Conservation (phyloP, 2,329 filamentous ascomycete species). For the Simplicillium sp. region DNA sequence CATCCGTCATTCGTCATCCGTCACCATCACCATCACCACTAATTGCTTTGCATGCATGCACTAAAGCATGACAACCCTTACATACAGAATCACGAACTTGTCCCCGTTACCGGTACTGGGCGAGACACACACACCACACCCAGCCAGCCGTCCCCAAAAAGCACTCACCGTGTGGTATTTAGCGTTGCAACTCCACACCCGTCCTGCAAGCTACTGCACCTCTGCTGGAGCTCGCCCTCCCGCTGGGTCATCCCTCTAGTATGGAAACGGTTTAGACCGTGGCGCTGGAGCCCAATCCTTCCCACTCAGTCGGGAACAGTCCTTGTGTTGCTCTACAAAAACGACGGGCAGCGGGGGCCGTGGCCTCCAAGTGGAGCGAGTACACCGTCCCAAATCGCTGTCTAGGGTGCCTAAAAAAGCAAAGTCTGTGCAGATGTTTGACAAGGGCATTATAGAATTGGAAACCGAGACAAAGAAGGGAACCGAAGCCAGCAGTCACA, state of each 20-base stretch:
- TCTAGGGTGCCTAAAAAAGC: not conserved
- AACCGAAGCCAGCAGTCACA: not conserved
- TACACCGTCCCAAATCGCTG: not conserved
- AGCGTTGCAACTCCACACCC: not conserved
- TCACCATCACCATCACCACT: too few species aligned
- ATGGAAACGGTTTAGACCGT: conserved; percentile 3
- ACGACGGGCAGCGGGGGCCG: not conserved
- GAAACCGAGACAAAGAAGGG: not conserved
- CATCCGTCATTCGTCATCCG: too few species aligned
- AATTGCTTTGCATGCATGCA: too few species aligned
- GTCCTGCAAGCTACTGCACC: conserved; percentile 1
- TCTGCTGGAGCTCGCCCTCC: too few species aligned
- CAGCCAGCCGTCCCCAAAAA: too few species aligned
- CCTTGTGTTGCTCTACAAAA: not conserved
- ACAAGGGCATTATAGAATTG: not conserved
- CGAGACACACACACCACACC: too few species aligned
- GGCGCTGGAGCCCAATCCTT: conserved; percentile 6
- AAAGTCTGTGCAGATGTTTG: not conserved
- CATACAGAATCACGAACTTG: too few species aligned
- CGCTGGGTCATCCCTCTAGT: not conserved
- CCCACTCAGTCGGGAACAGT: conserved; percentile 6
- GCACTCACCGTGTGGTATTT: too few species aligned
- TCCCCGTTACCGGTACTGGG: too few species aligned
- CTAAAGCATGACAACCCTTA: too few species aligned
- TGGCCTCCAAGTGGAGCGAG: not conserved